Conservation (phyloP, 1,284 basidiomycete species). For the Ustilago loliicola region DNA sequence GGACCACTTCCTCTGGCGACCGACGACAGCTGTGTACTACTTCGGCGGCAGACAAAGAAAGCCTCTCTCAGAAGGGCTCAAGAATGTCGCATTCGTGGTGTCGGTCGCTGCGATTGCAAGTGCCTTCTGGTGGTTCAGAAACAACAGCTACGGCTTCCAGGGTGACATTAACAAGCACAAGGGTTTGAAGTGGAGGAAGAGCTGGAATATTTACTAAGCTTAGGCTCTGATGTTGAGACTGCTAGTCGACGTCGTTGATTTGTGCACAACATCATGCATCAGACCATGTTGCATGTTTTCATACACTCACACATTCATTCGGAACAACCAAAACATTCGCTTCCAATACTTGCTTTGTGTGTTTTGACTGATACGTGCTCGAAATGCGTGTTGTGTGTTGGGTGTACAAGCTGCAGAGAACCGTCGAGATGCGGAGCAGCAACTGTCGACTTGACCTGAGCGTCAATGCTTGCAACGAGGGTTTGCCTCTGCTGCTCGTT, state of each 20-base stretch:
- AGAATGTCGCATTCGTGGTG: constrained; percentile 80
- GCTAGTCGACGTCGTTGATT: neutral
- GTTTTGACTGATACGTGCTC: too few relatives aligned
- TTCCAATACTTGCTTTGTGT: too few relatives aligned
- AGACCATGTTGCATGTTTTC: neutral
- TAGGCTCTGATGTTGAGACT: neutral
- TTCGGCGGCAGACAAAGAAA: constrained; percentile 30
- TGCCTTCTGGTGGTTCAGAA: constrained; percentile 94
- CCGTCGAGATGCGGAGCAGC: too few relatives aligned
- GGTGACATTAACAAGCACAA: constrained; percentile 77
- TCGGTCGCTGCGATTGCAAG: constrained; percentile 77
- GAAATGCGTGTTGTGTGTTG: too few relatives aligned
- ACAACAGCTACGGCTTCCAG: constrained; percentile 87
- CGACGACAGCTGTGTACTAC: constrained; percentile 63
- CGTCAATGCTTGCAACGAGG: too few relatives aligned
- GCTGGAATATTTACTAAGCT: constrained; percentile 67
- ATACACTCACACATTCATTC: too few relatives aligned
- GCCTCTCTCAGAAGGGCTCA: constrained; percentile 75
- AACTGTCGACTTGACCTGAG: too few relatives aligned
- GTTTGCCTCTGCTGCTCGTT: too few relatives aligned
- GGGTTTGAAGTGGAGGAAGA: constrained; percentile 66
- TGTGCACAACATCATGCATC: neutral
- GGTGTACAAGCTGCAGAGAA: too few relatives aligned
- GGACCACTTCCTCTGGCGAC: constrained; percentile 81
- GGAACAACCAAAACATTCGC: too few relatives aligned